Percentiles rank a stretch among this genome's conserved stretches.
These are phyloP conservation scores for Drechslera avenae DNA, from an alignment of 2,329 filamentous ascomycete species.

Conservation along the genomic window DNA sequence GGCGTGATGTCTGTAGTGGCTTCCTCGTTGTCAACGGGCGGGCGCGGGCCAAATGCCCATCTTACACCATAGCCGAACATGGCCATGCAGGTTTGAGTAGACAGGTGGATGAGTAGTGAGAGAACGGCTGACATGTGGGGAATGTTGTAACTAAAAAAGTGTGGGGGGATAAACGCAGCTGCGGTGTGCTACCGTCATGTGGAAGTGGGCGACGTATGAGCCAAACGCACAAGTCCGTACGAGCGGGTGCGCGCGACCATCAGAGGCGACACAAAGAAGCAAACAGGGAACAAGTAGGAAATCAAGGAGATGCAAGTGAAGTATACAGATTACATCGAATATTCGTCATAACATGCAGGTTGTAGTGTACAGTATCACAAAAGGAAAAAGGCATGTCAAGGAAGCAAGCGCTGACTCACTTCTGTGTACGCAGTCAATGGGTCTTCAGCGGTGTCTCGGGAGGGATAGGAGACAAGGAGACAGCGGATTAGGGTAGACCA, in stretches of 20 bases:
- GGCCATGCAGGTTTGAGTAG: background rate
- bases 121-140: background rate
- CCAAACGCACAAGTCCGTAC: background rate
- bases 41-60: conserved; percentile 4
- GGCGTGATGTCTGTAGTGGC: background rate
- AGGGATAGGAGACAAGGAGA: too few relatives aligned
- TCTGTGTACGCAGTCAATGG: too few relatives aligned
- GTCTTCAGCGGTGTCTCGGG: too few relatives aligned
- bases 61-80: conserved; percentile 6
- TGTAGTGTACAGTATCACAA: background rate
- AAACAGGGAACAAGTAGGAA: too few relatives aligned
- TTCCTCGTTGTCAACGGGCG: conserved; percentile 1
- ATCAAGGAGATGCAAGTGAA: too few relatives aligned
- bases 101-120: background rate
- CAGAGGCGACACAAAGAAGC: too few relatives aligned
- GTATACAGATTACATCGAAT: too few relatives aligned
- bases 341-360: too few relatives aligned
- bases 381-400: background rate
- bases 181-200: too few relatives aligned
- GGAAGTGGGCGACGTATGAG: background rate
- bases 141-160: too few relatives aligned
- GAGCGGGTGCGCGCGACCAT: too few relatives aligned
- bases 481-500: background rate
- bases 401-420: background rate
- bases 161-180: too few relatives aligned